phyloP scores from a whole-genome alignment of 2,329 filamentous ascomycete species.

The Claviceps lovelessii region DNA sequence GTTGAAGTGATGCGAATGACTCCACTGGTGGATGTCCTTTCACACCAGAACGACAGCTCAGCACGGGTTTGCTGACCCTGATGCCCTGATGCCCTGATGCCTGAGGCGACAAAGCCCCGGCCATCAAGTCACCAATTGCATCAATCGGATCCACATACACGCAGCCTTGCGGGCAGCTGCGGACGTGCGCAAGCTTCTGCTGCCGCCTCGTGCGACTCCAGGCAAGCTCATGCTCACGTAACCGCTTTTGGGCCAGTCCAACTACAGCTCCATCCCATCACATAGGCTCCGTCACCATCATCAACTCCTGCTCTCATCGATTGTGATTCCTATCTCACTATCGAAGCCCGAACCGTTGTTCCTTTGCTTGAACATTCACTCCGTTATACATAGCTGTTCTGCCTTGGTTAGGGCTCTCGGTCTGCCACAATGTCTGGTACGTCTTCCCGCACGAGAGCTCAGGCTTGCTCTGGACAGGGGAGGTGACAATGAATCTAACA shows the following conservation, averaged over 20 bases:
- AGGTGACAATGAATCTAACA: slow-evolving; percentile 12
- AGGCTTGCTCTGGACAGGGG: neutral
- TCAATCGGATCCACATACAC: neutral
- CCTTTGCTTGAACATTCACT: neutral
- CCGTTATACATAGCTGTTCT: neutral
- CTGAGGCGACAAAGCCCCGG: slow-evolving; percentile 16
- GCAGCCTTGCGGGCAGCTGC: neutral
- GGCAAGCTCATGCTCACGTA: slow-evolving; percentile 29
- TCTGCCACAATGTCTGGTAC: slow-evolving; percentile 38
- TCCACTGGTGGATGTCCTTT: neutral
- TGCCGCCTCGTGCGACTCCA: too few species aligned
- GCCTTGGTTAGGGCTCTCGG: slow-evolving; percentile 10
- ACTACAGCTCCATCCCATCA: slow-evolving; percentile 7
- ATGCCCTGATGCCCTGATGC: slow-evolving; percentile 7
- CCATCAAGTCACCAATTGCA: slow-evolving; percentile 14
- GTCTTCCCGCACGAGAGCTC: slow-evolving; percentile 9
- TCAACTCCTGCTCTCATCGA: slow-evolving; percentile 1
- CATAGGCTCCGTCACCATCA: slow-evolving; percentile 5
- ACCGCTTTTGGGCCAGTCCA: slow-evolving; percentile 22
- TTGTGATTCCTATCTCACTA: slow-evolving; percentile 2
- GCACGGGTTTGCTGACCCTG: neutral
- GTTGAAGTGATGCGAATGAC: neutral
- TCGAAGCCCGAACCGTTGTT: neutral
- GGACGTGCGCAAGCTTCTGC: neutral
- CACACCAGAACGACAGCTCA: neutral